Evolutionary conservation across 129 eudicot species (phyloP).

Genomic region (Cynara cardunculus): DNA sequence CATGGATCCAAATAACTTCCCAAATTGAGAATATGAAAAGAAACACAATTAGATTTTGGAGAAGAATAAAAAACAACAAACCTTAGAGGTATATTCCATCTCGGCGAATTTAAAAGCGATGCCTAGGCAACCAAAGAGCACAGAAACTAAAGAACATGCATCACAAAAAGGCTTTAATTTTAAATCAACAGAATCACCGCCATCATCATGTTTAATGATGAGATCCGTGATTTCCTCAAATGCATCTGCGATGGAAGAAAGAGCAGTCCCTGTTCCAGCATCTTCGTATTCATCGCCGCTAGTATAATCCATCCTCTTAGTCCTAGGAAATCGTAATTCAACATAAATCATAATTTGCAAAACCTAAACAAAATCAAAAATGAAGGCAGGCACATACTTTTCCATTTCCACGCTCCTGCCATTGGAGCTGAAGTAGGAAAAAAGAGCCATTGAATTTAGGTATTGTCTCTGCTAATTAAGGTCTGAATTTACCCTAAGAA

Average conservation of each 20-base stretch:
- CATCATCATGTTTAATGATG: slow-evolving; percentile 18
- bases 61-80: neutral
- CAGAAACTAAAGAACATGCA: slow-evolving; percentile 66
- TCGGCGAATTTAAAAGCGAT: slow-evolving; percentile 71
- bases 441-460: neutral
- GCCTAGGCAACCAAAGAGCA: slow-evolving; percentile 60
- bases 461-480: neutral
- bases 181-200: slow-evolving; percentile 30
- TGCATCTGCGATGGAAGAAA: slow-evolving; percentile 54
- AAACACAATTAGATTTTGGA: neutral
- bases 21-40: neutral
- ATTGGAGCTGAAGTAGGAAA: slow-evolving; percentile 13
- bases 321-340: neutral
- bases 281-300: slow-evolving; percentile 29
- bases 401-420: neutral
- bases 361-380: neutral
- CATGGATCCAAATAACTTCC: neutral
- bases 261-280: slow-evolving; percentile 31
- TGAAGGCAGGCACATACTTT: neutral
- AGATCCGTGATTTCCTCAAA: slow-evolving; percentile 50
- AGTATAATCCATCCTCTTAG: slow-evolving; percentile 10
- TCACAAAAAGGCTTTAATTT: slow-evolving; percentile 60
- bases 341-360: neutral
- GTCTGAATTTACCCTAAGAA: neutral
- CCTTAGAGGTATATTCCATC: slow-evolving; percentile 67